Evolutionary conservation across 2,329 filamentous ascomycete species (phyloP).

Genomic region (Fonsecaea erecta): DNA sequence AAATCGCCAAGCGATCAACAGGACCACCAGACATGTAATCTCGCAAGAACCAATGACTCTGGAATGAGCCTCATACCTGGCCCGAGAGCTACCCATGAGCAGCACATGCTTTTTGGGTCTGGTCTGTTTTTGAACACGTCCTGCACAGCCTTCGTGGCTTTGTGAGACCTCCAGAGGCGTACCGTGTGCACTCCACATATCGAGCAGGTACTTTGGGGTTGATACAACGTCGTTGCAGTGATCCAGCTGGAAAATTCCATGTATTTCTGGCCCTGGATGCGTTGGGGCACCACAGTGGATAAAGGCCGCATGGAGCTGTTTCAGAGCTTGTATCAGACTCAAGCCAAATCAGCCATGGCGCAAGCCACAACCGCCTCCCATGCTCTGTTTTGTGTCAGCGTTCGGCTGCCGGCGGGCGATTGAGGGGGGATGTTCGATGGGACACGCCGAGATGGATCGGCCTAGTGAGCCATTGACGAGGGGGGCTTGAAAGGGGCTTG

Average conservation of each 20-base stretch:
- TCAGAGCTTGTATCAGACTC: conserved; percentile 28
- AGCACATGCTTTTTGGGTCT: background rate
- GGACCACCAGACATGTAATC: background rate
- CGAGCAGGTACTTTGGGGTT: background rate
- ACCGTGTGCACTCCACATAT: background rate
- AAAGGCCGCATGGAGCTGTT: conserved; percentile 22
- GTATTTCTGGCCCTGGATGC: background rate
- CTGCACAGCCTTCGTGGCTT: conserved; percentile 1
- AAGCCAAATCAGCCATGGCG: conserved; percentile 21
- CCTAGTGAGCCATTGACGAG: background rate
- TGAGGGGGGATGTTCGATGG: background rate
- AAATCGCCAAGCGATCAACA: background rate
- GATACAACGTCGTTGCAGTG: background rate
- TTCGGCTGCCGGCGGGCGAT: background rate
- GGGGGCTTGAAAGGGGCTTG: background rate
- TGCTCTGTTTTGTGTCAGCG: background rate
- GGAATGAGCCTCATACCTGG: background rate
- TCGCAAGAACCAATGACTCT: background rate
- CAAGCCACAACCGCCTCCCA: conserved; percentile 17
- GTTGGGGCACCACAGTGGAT: conserved; percentile 9
- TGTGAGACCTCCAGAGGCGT: conserved; percentile 1
- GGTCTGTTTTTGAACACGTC: background rate
- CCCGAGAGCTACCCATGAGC: background rate
- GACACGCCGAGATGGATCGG: background rate
- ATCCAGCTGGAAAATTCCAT: conserved; percentile 4